Evolutionary conservation across 225 moss, liverwort and hornwort species (phyloP), one percentile per base, ranked within the genome.

Genomic region (Marchantia polymorpha): DNA sequence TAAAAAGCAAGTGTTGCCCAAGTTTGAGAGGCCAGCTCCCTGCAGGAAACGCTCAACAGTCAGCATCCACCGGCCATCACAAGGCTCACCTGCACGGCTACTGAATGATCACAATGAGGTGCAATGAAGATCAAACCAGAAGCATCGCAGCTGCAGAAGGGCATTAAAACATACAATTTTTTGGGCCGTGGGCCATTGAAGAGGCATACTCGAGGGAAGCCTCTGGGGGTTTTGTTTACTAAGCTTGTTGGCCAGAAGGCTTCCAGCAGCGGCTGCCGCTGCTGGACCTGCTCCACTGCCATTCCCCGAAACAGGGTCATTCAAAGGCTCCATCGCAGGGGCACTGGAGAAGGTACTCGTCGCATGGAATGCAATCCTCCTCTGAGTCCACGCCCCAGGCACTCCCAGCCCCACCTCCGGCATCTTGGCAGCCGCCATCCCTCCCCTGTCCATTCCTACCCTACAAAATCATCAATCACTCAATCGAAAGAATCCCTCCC

Each of bases 1-100:
- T 69, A 97, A 52, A 46, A 97, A 97, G 77, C 97, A 97, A 20
- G 97, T 97, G 77, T 97, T 94, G 7, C 96, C 96, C 69, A 96
- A 78, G 74, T 96, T 96, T 65, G 91, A 90, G 27, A 96, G 74
- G 13, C 94, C 96, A 76, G 91, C 94, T 78, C 96, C 96, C 96
- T 96, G 86, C 79, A 84, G 7, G 10, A 12, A 50, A 16, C 23
- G 61, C 47, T 17, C 53, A 31, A 76, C 23, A 16, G 14, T 80
- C 55, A 74, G 71, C 20, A 59, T 15, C 54, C 31, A n/a, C 19
- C 4, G 2, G 19, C 20, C 4, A 55, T 69, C 52, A 51, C 25
- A 50, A 16, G 20, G 14, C 12, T 68, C 16, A 47, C 52, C 23
- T 67, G 27, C 11, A 78, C 12, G 75, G 52, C 17, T 48, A 31